Evolutionary conservation across 192 early-diverging fungal genomes (phyloP).

Genomic region (Gaertneriomyces sp.): DNA sequence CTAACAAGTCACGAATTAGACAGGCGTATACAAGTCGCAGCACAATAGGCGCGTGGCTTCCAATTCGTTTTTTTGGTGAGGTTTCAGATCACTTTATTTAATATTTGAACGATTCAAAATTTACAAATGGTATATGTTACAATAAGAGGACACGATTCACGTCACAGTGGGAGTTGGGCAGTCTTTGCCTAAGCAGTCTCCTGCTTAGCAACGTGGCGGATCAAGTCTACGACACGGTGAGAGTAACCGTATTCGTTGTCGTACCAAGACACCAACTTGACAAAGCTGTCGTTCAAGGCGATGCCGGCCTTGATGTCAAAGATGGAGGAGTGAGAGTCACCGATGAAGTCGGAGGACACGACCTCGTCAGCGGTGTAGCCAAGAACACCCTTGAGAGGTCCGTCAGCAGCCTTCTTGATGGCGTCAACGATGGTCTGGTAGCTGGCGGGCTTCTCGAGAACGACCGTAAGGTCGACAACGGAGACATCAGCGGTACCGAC

Average conservation of each 20-base stretch:
- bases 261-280: slow-evolving; percentile 96
- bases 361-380: slow-evolving; percentile 92
- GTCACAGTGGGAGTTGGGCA: too few relatives aligned
- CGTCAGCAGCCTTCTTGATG: slow-evolving; percentile 82
- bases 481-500: slow-evolving; percentile 92
- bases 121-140: too few relatives aligned
- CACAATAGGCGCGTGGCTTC: too few relatives aligned
- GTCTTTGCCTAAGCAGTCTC: neutral
- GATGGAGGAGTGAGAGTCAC: slow-evolving; percentile 86
- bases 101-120: too few relatives aligned
- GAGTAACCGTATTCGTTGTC: slow-evolving; percentile 88
- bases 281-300: slow-evolving; percentile 86
- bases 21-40: too few relatives aligned
- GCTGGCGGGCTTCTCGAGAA: slow-evolving; percentile 82
- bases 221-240: slow-evolving; percentile 83
- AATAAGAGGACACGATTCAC: too few relatives aligned
- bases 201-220: slow-evolving; percentile 47
- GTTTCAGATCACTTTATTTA: too few relatives aligned
- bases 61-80: too few relatives aligned
- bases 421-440: slow-evolving; percentile 86
- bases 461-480: slow-evolving; percentile 94
- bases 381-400: slow-evolving; percentile 82
- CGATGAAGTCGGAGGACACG: slow-evolving; percentile 93
- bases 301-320: slow-evolving; percentile 97
- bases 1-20: too few relatives aligned